These are phyloP conservation scores for Aspergillus chevalieri DNA, from an alignment of 2,329 filamentous ascomycete species.

Conservation along the genomic window DNA sequence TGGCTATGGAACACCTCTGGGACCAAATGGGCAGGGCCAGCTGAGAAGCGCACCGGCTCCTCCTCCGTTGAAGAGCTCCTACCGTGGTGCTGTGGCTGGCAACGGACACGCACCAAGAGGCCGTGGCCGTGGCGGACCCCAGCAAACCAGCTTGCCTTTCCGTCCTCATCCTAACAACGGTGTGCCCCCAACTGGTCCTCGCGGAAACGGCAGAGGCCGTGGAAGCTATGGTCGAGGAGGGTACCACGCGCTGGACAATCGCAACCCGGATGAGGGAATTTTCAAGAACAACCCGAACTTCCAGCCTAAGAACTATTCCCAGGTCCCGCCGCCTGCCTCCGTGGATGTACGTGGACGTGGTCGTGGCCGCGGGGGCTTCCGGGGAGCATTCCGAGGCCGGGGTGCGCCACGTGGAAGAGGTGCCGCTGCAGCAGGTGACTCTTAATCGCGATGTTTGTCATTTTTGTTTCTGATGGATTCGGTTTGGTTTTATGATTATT, in stretches of 20 bases:
- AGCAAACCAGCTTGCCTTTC: conserved; percentile 24
- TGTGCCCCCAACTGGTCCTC: conserved; percentile 13
- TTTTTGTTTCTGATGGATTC: too few relatives aligned
- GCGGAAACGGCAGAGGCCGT: conserved; percentile 31
- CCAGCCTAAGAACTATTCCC: conserved; percentile 48
- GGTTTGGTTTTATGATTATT: too few relatives aligned
- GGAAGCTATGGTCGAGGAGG: conserved; percentile 28
- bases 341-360: conserved; percentile 36
- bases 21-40: conserved; percentile 56
- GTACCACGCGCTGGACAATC: conserved; percentile 41
- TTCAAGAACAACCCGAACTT: conserved; percentile 52
- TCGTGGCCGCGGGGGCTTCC: conserved; percentile 19
- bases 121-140: conserved; percentile 23
- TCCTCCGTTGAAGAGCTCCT: conserved; percentile 53
- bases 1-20: conserved; percentile 52
- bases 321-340: conserved; percentile 44
- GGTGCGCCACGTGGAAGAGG: conserved; percentile 23
- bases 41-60: conserved; percentile 52
- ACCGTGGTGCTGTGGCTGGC: conserved; percentile 51
- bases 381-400: conserved; percentile 22
- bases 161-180: conserved; percentile 25
- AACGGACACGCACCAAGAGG: conserved; percentile 31
- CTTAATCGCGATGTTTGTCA: not conserved
- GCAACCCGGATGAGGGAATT: conserved; percentile 49
- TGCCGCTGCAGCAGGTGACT: conserved; percentile 6